Evolutionary conservation across 2,329 filamentous ascomycete species (phyloP).

Genomic region (Alternaria arborescens): DNA sequence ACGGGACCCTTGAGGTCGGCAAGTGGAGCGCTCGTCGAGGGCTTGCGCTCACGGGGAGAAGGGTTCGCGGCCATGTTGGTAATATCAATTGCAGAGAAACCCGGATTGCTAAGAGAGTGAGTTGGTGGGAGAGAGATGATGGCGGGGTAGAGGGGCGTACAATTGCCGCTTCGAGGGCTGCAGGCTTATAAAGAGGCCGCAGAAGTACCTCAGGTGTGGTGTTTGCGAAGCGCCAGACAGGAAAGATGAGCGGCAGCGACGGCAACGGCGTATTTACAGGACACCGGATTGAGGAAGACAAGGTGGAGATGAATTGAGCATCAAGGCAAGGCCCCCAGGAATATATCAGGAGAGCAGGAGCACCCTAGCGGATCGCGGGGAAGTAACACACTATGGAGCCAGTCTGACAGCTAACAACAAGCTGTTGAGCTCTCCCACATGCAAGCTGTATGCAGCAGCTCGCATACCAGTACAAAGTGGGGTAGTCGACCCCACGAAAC

Average conservation of each 20-base stretch:
- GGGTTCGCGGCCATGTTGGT: conserved; percentile 44
- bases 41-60: conserved; percentile 75
- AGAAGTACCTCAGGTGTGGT: conserved; percentile 6
- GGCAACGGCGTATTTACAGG: conserved; percentile 8
- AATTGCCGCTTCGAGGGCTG: conserved; percentile 3
- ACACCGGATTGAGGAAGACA: background rate
- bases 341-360: conserved; percentile 17
- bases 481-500: conserved; percentile 30
- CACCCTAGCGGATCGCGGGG: conserved; percentile 10
- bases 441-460: conserved; percentile 34
- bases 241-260: conserved; percentile 6
- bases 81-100: conserved; percentile 40
- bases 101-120: conserved; percentile 33
- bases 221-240: conserved; percentile 1
- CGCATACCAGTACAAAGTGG: conserved; percentile 32
- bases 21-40: conserved; percentile 82
- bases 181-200: conserved; percentile 11
- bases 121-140: conserved; percentile 34
- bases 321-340: background rate
- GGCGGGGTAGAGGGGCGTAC: conserved; percentile 37
- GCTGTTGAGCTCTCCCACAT: conserved; percentile 34
- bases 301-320: background rate
- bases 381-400: conserved; percentile 4
- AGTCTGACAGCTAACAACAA: conserved; percentile 26
- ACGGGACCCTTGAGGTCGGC: conserved; percentile 86